Evolutionary conservation across 176 grass and related monocot species (phyloP).

Genomic region (Olyra latifolia): DNA sequence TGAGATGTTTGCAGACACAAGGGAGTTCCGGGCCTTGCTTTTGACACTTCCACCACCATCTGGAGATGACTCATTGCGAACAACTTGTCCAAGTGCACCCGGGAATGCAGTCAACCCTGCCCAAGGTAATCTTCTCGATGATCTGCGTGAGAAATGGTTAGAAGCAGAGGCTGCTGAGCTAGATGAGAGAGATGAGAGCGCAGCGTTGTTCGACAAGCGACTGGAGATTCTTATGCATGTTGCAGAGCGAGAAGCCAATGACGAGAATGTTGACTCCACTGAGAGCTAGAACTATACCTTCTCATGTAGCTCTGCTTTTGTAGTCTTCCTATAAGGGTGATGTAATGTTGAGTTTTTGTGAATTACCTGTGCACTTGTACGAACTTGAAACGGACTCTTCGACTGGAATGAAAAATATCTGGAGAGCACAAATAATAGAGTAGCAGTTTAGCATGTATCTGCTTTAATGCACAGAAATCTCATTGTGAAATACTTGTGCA

Average conservation of each 20-base stretch:
- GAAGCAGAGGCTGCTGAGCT: slow-evolving; percentile 73
- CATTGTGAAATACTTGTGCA: not conserved
- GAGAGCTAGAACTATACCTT: not conserved
- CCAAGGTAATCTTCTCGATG: slow-evolving; percentile 91
- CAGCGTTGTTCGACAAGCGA: slow-evolving; percentile 68
- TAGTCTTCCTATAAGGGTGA: not conserved
- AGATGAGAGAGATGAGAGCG: slow-evolving; percentile 86
- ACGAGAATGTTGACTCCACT: slow-evolving; percentile 10
- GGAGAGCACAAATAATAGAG: not conserved
- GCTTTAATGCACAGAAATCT: not conserved
- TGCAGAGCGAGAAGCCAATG: slow-evolving; percentile 59
- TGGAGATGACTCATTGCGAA: slow-evolving; percentile 56
- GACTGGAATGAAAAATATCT: not conserved
- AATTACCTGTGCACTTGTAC: not conserved
- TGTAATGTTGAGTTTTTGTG: not conserved
- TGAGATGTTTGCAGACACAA: slow-evolving; percentile 67
- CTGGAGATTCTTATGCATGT: slow-evolving; percentile 78
- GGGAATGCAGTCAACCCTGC: slow-evolving; percentile 49
- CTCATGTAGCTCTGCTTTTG: slow-evolving; percentile 14
- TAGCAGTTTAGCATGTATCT: not conserved
- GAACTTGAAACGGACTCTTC: not conserved
- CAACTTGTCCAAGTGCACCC: slow-evolving; percentile 68
- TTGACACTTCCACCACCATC: slow-evolving; percentile 87
- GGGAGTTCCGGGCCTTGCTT: slow-evolving; percentile 73
- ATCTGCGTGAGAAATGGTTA: slow-evolving; percentile 91